These are phyloP conservation scores for Globisporangium uncinulatum DNA, from an alignment of 352 stramenopile genomes.

Conservation along the genomic window DNA sequence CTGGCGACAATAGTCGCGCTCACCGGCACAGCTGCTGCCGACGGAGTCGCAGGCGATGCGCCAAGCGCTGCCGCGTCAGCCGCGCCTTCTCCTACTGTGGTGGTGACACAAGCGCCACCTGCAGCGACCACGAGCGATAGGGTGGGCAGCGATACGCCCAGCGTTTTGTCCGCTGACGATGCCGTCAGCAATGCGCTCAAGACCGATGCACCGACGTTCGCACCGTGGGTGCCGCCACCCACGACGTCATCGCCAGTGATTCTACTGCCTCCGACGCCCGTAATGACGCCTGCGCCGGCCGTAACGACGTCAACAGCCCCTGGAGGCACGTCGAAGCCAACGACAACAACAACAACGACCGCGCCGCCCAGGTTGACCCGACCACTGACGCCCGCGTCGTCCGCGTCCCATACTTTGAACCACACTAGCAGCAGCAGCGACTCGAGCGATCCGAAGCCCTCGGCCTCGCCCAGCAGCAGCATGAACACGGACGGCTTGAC, in stretches of 20 bases:
- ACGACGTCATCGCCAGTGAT: neutral
- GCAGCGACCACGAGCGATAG: neutral
- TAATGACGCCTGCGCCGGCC: neutral
- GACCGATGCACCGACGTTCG: slow-evolving; percentile 5
- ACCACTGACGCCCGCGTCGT: slow-evolving; percentile 1
- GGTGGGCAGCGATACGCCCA: neutral
- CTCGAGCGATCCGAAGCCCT: neutral
- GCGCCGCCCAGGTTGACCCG: slow-evolving; percentile 6
- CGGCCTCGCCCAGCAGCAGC: neutral
- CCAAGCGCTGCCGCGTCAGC: too few species aligned
- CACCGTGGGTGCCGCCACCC: slow-evolving; percentile 3
- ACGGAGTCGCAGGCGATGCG: neutral
- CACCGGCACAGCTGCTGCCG: neutral
- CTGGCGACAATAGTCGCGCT: neutral
- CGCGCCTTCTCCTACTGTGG: too few species aligned
- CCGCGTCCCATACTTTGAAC: neutral
- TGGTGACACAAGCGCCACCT: neutral
- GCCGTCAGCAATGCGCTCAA: slow-evolving; percentile 12
- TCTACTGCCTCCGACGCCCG: neutral
- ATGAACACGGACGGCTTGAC: slow-evolving; percentile 7
- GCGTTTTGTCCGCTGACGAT: slow-evolving; percentile 11
- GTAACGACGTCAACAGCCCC: neutral
- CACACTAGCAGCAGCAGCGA: neutral
- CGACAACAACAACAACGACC: neutral
- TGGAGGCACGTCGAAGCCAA: too few species aligned